Evolutionary conservation across 169 alveolate species (phyloP).

Genomic region (Blepharisma undulans): DNA sequence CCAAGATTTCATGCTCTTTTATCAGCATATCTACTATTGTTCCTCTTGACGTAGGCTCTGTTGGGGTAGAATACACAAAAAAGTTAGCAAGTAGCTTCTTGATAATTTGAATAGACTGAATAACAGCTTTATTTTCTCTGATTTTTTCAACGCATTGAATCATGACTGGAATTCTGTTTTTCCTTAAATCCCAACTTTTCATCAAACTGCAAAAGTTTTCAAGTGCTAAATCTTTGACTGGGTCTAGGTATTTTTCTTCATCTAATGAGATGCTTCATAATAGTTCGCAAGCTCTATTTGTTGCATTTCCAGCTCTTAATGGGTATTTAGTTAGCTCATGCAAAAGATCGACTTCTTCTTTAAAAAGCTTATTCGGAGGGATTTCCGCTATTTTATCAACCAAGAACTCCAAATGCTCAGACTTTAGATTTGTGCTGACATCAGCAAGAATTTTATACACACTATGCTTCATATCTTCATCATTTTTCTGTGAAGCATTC

Average conservation of each 20-base stretch:
- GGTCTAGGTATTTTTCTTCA: neutral
- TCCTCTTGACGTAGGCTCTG: conserved; percentile 21
- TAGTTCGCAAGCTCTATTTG: conserved; percentile 35
- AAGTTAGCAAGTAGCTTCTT: conserved; percentile 24
- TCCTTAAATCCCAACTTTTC: conserved; percentile 28
- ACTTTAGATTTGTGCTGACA: conserved; percentile 58
- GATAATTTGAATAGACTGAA: conserved; percentile 22
- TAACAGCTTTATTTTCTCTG: conserved; percentile 23
- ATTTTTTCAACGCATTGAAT: conserved; percentile 44
- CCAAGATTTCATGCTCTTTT: conserved; percentile 43
- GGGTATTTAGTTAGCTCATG: conserved; percentile 66
- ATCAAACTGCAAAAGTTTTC: conserved; percentile 32
- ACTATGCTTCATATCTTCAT: conserved; percentile 72
- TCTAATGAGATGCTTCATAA: conserved; percentile 23
- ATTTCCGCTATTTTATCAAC: conserved; percentile 61
- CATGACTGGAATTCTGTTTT: neutral
- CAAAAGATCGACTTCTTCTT: conserved; percentile 76
- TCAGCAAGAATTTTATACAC: conserved; percentile 77
- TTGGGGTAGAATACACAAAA: neutral
- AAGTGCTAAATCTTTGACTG: conserved; percentile 34
- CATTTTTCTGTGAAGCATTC: conserved; percentile 75
- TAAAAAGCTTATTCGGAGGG: conserved; percentile 59
- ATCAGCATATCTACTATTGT: conserved; percentile 41
- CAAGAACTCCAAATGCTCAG: conserved; percentile 67
- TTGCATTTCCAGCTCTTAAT: conserved; percentile 48